Evolutionary conservation across 192 early-diverging fungal species (phyloP), one percentile per base, ranked within the genome.

Genomic region (Jimgerdemannia lactiflua): DNA sequence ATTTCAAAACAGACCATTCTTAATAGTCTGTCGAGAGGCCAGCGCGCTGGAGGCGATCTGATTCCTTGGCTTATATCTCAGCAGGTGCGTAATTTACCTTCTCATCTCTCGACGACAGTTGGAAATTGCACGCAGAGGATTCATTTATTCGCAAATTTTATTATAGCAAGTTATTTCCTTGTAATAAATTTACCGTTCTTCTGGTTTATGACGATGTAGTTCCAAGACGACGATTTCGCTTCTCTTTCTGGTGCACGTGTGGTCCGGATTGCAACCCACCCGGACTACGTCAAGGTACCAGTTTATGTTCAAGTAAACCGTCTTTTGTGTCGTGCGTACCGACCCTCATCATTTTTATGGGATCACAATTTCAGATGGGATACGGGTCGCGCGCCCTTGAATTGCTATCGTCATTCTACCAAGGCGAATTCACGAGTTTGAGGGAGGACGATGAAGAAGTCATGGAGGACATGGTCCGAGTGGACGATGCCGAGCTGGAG

Each of bases 201-300:
- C 68, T 42, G 2, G 4, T n/a, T n/a, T n/a, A n/a, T 17, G 42
- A 17, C 11, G 11, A 54, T 54, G 4, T 89, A 93, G 80, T 95
- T 91, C 83, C 97, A 98, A 86, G 98, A 99, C 85, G 94, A 95
- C 77, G 97, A 97, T 79, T 99, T 99, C 87, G 96, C 97, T 3
- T 83, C 89, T 7, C 83, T 99, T 39, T 96, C 94, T 3, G 98
- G 98, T 20, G 98, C 96, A 41, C 93, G 98, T 65, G 90, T 99
- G 11, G 98, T 99, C 39, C 92, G 98, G 43, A 97, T 99, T 76
- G 98, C 98, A 65, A 99, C 98, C 2, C 96, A 98, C 82, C 96
- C 96, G 4, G 96, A 98, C 74, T 98, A 98, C 77, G 86, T 93
- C 44, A 91, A 94, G 49, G 49, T 54, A 54, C 49, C 11, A 11